Conservation (phyloP, 306 rosid species). For the Purshia tridentata region DNA sequence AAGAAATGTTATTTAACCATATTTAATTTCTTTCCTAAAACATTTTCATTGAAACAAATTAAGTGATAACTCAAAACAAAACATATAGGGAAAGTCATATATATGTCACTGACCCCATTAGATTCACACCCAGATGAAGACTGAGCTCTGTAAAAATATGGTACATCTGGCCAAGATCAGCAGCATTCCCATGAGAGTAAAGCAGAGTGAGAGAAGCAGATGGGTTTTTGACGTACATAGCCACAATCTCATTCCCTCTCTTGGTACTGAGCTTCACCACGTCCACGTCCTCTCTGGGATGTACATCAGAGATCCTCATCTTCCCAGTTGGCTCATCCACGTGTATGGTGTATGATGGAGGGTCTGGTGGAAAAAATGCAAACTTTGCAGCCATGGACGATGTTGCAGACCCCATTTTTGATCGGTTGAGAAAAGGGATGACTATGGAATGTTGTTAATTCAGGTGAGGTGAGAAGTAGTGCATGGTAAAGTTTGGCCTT, state of each 20-base stretch:
- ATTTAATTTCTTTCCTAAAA: neutral
- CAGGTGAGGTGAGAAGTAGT: neutral
- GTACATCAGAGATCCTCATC: constrained; percentile 50
- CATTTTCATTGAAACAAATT: neutral
- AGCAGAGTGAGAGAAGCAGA: constrained; percentile 59
- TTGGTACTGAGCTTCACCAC: constrained; percentile 51
- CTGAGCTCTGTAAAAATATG: constrained; percentile 61
- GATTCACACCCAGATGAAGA: constrained; percentile 59
- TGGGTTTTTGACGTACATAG: constrained; percentile 52
- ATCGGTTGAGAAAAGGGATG: neutral
- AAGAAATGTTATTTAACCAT: neutral
- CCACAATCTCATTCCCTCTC: constrained; percentile 62
- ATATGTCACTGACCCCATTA: constrained; percentile 53
- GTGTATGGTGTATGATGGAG: constrained; percentile 40
- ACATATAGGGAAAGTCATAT: neutral
- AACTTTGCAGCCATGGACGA: constrained; percentile 74
- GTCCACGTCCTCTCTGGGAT: constrained; percentile 58
- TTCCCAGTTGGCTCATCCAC: constrained; percentile 41
- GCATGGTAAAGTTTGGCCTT: constrained; percentile 27
- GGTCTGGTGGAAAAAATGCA: constrained; percentile 66
- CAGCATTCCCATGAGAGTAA: constrained; percentile 77
- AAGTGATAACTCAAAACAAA: neutral
- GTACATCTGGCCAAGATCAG: constrained; percentile 72
- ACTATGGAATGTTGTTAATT: neutral
- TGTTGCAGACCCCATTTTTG: constrained; percentile 61